A percentile compares a stretch with the other conserved stretches of the same genome.
Evolutionary conservation across 345 rosid genomes (phyloP).

Genomic region (Aethionema arabicum): DNA sequence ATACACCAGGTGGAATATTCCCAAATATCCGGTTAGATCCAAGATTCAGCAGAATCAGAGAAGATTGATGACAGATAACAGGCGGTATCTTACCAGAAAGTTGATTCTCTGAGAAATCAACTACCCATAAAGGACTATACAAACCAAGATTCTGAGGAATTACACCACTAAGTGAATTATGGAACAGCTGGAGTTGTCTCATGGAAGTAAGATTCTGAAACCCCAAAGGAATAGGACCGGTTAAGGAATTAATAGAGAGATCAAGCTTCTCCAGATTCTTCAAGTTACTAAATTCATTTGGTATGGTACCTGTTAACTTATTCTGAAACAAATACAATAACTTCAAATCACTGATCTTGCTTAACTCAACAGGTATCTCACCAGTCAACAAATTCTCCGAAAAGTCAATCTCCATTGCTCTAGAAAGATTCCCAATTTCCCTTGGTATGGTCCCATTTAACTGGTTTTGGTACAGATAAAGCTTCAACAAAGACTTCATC

Average conservation of each 20-base stretch:
- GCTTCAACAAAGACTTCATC: slow-evolving; percentile 60
- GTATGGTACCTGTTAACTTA: slow-evolving; percentile 73
- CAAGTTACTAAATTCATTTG: slow-evolving; percentile 60
- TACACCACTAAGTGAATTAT: slow-evolving; percentile 59
- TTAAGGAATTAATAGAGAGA: slow-evolving; percentile 73
- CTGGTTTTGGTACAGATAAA: slow-evolving; percentile 76
- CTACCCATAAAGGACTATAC: slow-evolving; percentile 72
- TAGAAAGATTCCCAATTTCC: slow-evolving; percentile 78
- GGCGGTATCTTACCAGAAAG: slow-evolving; percentile 79
- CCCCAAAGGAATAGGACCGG: slow-evolving; percentile 71
- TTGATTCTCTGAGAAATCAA: slow-evolving; percentile 78
- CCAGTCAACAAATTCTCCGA: slow-evolving; percentile 78
- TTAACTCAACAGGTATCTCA: slow-evolving; percentile 69
- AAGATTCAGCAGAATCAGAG: slow-evolving; percentile 63
- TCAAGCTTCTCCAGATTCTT: slow-evolving; percentile 72
- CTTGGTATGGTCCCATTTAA: slow-evolving; percentile 84
- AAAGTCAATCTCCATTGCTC: slow-evolving; percentile 71
- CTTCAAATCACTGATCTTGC: slow-evolving; percentile 55
- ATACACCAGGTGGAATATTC: slow-evolving; percentile 58
- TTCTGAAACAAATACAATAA: slow-evolving; percentile 80
- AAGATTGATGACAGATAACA: slow-evolving; percentile 53
- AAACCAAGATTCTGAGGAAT: slow-evolving; percentile 80
- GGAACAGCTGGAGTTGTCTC: slow-evolving; percentile 83
- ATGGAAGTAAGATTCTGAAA: slow-evolving; percentile 67
- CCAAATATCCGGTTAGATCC: slow-evolving; percentile 72